Evolutionary conservation across 495 filamentous ascomycete species (phyloP).

Genomic region (Penicillium turbatum): DNA sequence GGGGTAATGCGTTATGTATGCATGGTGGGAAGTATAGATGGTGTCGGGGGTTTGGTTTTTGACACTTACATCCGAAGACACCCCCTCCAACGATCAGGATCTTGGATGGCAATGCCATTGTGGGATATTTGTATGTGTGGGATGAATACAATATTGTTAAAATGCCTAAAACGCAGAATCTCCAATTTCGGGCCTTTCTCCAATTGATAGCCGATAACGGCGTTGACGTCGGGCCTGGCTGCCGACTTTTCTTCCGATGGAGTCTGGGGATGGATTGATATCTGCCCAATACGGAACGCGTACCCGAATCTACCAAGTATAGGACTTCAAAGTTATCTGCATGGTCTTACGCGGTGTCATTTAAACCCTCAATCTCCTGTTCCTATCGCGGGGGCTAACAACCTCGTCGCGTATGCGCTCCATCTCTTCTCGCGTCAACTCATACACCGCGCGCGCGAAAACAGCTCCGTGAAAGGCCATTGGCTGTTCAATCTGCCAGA

Average conservation of each 20-base stretch:
- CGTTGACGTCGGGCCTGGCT: background rate
- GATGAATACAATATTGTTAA: background rate
- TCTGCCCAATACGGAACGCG: background rate
- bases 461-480: background rate
- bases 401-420: background rate
- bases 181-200: background rate
- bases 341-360: too few species aligned
- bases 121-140: slow-evolving; percentile 1
- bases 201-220: slow-evolving; percentile 12
- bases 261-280: slow-evolving; percentile 1
- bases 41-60: background rate
- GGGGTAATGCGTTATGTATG: background rate
- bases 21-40: background rate
- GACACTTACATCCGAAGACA: slow-evolving; percentile 62
- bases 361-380: background rate
- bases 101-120: slow-evolving; percentile 43
- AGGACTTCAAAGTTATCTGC: background rate
- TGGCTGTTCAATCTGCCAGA: background rate
- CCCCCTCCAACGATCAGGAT: slow-evolving; percentile 76
- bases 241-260: slow-evolving; percentile 7
- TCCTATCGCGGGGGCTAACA: background rate
- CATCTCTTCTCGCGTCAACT: background rate
- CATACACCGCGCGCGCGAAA: background rate
- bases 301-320: background rate
- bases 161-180: background rate